Evolutionary conservation across 1,284 basidiomycete species (phyloP).

Genomic region (Rhodotorula sp.): DNA sequence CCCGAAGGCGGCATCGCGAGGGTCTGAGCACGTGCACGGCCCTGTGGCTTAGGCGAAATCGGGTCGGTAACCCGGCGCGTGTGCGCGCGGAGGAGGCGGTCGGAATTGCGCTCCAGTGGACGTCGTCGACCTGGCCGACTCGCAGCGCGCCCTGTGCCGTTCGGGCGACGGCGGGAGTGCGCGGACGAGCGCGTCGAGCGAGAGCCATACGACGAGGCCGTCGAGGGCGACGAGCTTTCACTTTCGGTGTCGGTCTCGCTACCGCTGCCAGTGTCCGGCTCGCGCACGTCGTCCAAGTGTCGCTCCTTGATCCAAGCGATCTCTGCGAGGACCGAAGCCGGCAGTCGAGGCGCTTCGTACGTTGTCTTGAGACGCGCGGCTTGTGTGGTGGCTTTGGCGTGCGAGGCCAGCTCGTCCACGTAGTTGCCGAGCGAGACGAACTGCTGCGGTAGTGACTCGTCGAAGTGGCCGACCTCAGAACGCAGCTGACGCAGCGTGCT

Average conservation of each 20-base stretch:
- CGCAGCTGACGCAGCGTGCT: constrained; percentile 13
- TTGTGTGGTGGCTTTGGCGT: not conserved
- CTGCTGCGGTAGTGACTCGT: not conserved
- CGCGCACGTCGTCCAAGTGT: not conserved
- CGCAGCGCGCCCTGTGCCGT: too few species aligned
- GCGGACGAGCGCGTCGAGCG: not conserved
- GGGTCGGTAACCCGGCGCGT: constrained; percentile 11
- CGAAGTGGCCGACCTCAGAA: constrained; percentile 1
- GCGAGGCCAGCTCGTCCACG: not conserved
- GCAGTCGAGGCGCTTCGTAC: constrained; percentile 13
- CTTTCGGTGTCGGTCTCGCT: not conserved
- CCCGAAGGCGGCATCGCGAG: not conserved
- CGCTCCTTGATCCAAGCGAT: constrained; percentile 1
- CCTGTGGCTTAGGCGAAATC: not conserved
- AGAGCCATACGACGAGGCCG: not conserved
- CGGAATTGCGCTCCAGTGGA: not conserved
- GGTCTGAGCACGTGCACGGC: not conserved
- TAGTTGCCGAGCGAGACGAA: not conserved
- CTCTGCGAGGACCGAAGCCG: constrained; percentile 13
- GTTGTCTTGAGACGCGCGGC: not conserved
- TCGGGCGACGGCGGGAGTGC: too few species aligned
- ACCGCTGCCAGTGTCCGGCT: not conserved
- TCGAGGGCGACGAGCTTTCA: not conserved
- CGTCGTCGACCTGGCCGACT: too few species aligned
- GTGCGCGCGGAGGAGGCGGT: not conserved